Conservation (phyloP, 164 flowering plant species). For the Liriodendron chinense region DNA sequence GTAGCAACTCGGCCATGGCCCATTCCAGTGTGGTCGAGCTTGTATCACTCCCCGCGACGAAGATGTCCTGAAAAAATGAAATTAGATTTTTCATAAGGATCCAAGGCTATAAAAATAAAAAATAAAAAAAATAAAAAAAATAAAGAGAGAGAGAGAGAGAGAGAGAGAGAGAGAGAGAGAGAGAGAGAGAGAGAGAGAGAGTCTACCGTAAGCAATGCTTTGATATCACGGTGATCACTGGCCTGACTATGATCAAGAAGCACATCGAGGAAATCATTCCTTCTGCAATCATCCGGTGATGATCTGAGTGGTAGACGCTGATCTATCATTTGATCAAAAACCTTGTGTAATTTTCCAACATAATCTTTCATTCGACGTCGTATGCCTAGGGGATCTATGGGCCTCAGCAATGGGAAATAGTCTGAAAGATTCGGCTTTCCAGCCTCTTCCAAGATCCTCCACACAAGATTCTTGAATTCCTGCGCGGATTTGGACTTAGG, state of each 20-base stretch:
- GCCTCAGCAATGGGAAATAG: slow-evolving; percentile 1
- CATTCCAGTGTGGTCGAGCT: slow-evolving; percentile 27
- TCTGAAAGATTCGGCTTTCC: slow-evolving; percentile 7
- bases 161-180: too few relatives aligned
- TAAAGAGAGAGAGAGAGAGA: too few relatives aligned
- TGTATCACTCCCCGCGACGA: slow-evolving; percentile 27
- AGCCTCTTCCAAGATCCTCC: background rate
- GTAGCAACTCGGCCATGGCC: slow-evolving; percentile 31
- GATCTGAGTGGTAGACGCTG: background rate
- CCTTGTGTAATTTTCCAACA: background rate
- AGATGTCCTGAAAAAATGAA: slow-evolving; percentile 23
- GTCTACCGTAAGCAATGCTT: background rate
- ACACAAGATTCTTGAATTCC: slow-evolving; percentile 5
- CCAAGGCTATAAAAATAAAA: too few relatives aligned
- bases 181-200: too few relatives aligned
- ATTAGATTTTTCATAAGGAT: background rate
- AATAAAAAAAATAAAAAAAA: too few relatives aligned
- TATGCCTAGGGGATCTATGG: slow-evolving; percentile 4
- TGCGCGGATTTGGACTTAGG: background rate
- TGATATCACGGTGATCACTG: background rate
- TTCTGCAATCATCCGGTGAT: background rate
- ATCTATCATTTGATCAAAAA: background rate
- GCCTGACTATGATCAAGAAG: slow-evolving; percentile 4
- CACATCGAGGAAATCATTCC: slow-evolving; percentile 8
- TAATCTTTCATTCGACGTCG: background rate